A percentile compares a stretch with the other conserved stretches of the same genome.
Conservation (phyloP, 2,329 filamentous ascomycete genomes). For the Colletotrichum orbiculare region DNA sequence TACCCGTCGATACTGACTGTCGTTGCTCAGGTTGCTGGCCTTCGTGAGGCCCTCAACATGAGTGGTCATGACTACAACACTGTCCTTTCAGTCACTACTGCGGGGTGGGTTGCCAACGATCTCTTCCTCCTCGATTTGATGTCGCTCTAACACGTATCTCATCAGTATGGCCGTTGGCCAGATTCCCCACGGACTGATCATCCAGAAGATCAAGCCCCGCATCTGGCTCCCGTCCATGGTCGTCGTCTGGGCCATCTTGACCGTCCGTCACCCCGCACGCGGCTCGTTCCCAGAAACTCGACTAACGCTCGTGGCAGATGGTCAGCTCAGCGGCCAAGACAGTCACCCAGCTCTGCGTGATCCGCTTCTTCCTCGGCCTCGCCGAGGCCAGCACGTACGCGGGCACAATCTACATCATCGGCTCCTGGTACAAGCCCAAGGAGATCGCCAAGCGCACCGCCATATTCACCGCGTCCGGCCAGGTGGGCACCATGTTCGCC, state of each 20-base stretch:
- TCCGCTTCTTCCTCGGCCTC: conserved; percentile 53
- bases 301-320: conserved; percentile 18
- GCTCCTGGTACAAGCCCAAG: conserved; percentile 68
- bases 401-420: conserved; percentile 55
- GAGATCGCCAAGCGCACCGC: conserved; percentile 73
- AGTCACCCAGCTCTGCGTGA: conserved; percentile 48
- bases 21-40: conserved; percentile 57
- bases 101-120: conserved; percentile 3
- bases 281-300: background rate
- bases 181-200: conserved; percentile 55
- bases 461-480: conserved; percentile 70
- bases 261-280: conserved; percentile 35
- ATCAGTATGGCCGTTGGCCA: conserved; percentile 50
- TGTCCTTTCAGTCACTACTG: conserved; percentile 60
- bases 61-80: conserved; percentile 70
- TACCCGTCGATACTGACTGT: background rate
- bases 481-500: conserved; percentile 69
- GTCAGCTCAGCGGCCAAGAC: conserved; percentile 39
- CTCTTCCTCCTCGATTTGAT: too few relatives aligned
- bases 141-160: background rate
- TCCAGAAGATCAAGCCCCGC: conserved; percentile 60
- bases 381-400: conserved; percentile 53
- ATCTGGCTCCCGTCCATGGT: conserved; percentile 61
- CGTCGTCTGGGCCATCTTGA: conserved; percentile 60
- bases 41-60: conserved; percentile 66